Evolutionary conservation across 345 rosid genomes (phyloP), one percentile per base, ranked within the genome.

Genomic region (Reutealis trisperma): DNA sequence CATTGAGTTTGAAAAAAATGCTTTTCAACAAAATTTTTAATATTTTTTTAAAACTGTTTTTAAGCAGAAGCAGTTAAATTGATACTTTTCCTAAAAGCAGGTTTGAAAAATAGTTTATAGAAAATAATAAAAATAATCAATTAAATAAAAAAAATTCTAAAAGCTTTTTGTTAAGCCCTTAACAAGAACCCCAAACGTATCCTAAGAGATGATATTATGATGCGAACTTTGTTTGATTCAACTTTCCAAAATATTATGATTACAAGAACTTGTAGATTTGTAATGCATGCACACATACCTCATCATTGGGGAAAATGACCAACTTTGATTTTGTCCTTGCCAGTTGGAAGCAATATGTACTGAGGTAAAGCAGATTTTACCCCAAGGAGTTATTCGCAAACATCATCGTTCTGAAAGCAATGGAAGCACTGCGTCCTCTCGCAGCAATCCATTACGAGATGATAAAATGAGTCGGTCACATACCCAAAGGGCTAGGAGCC

Each of bases 341-440:
- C 83, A 94, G 99, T 84, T 94, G 85, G 91, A 85, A 86, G 91
- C 87, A 83, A 77, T 86, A 76, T 85, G 87, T 75, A 86, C 78
- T 44, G 99, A 94, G 84, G 97, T 89, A 78, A 92, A 85, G 83
- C 99, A 94, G 77, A 85, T 96, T 76, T 83, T 96, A 86, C 97
- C 97, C 14, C 91, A 87, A 76, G 97, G 98, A 76, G 82, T 81
- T 45, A 75, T 83, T 47, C 91, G 94, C 55, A 94, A 85, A 86
- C 99, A 94, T 86, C 88, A 63, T 25, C 93, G 97, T 51, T 81
- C 99, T 25, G 98, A 92, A 78, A 96, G 99, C 87, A 96, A 91
- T 71, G 99, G 98, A 79, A 96, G 97, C 83, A 87, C 93, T 41
- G 74, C 89, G 62, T 96, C 99, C 67, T 93, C 97, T 37, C 91